Base-by-base conservation (phyloP, 495 filamentous ascomycete genomes). In the Sordaria brevicollis region DNA sequence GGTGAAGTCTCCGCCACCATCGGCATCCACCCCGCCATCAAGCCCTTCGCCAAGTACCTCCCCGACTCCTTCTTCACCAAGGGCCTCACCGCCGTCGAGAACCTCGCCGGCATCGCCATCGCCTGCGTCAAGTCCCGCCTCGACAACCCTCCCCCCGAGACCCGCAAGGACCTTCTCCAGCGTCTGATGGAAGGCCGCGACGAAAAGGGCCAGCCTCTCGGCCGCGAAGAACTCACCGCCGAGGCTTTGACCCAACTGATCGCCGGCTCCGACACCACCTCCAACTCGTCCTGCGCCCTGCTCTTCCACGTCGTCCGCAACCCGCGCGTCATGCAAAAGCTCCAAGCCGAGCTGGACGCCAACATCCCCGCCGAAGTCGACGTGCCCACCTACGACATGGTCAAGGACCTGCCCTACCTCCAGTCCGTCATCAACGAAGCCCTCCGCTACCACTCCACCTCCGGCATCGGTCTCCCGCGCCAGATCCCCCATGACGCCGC, bases 201-300 rank as follows among this genome's bases (percentile, higher is more conserved):
- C 76, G 87, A 89, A 49, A 91, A 87, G 21, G 93, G 93, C 38
- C 81, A 90, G 39, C 87, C 84, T 15, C 85, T 97, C 0, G 88
- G 90, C 0, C 86, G 91, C 21, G 85, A 89, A 72, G 93, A 97
- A 77, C 84, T 96, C 43, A 94, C 92, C 4, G 93, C 92, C 29
- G 93, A 97, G 78, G 93, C 93, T 0, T 81, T 96, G 25, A 96
- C 93, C 1, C 93, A 96, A 79, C 83, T 97, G 41, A 97, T 97
- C 74, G 93, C 93, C 4, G 93, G 93, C 33, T 92, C 89, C 62
- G 93, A 96, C 77, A 97, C 93, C 0, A 97, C 93, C 3, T 91
- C 88, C 71, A 97, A 97, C 82, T 93, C 93, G 4, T 89, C 89
- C 65, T 97, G 93, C 78, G 93, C 93, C 3, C 86, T 96, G 54